phyloP scores from a whole-genome alignment of 2,329 filamentous ascomycete species.

The Penicillium corylophilum region DNA sequence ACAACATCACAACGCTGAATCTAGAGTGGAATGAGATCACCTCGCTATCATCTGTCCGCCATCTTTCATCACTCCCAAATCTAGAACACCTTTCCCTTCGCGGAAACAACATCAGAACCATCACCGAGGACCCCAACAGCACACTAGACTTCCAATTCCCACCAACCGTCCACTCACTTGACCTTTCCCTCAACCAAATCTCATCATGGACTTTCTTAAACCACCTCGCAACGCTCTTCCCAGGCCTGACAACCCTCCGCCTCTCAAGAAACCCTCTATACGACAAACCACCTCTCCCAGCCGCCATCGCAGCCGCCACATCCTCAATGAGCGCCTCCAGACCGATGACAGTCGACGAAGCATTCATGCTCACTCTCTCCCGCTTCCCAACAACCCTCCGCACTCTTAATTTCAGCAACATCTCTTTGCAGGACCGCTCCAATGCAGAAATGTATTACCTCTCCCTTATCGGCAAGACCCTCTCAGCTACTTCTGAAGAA shows the following conservation, averaged over 20 bases:
- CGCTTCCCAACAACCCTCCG: conserved; percentile 64
- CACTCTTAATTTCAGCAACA: conserved; percentile 58
- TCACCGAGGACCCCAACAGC: conserved; percentile 36
- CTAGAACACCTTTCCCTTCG: conserved; percentile 63
- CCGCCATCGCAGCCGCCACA: conserved; percentile 20
- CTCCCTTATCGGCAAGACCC: conserved; percentile 73
- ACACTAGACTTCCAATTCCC: conserved; percentile 52
- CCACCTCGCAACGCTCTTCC: conserved; percentile 64
- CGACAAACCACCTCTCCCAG: conserved; percentile 44
- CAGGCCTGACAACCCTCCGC: conserved; percentile 71
- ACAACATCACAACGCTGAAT: conserved; percentile 45
- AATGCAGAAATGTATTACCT: conserved; percentile 96
- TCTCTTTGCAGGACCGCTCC: conserved; percentile 70
- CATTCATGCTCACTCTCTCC: conserved; percentile 83
- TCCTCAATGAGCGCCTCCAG: conserved; percentile 42
- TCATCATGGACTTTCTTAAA: conserved; percentile 73
- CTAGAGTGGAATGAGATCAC: conserved; percentile 50
- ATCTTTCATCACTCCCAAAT: conserved; percentile 54
- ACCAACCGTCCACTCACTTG: conserved; percentile 60
- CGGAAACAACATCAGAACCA: conserved; percentile 65
- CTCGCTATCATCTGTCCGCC: conserved; percentile 40
- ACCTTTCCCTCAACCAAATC: conserved; percentile 71
- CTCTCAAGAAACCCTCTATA: conserved; percentile 86
- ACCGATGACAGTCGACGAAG: conserved; percentile 64
- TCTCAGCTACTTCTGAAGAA: conserved; percentile 46